Percentiles rank a stretch among this genome's conserved stretches.
Evolutionary conservation across 768 basidiomycete species (phyloP).

Genomic region (Polyporus arcularius): DNA sequence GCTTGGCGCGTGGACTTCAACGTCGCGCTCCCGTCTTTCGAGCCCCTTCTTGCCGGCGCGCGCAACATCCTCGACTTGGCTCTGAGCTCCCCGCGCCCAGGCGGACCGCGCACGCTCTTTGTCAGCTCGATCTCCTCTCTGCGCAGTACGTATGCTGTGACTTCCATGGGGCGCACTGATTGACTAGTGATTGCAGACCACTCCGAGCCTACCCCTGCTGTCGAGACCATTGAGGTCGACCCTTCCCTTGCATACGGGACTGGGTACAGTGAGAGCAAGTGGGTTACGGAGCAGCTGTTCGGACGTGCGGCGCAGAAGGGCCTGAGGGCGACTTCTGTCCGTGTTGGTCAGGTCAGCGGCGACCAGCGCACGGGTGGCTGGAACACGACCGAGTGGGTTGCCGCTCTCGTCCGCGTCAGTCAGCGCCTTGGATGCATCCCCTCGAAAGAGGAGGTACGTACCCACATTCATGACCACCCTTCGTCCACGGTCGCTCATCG

Average conservation of each 20-base stretch:
- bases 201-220: constrained; percentile 4
- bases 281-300: constrained; percentile 35
- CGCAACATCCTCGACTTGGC: constrained; percentile 22
- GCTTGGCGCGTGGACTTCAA: constrained; percentile 48
- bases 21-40: constrained; percentile 37
- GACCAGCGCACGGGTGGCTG: constrained; percentile 31
- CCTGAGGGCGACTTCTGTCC: constrained; percentile 34
- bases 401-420: constrained; percentile 38
- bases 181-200: constrained; percentile 7
- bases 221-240: constrained; percentile 14
- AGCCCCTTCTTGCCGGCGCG: constrained; percentile 34
- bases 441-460: constrained; percentile 40
- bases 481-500: not conserved
- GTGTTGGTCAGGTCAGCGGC: constrained; percentile 36
- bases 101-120: constrained; percentile 28
- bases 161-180: constrained; percentile 21
- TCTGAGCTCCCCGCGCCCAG: constrained; percentile 10
- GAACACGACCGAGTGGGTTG: constrained; percentile 43
- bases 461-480: not conserved
- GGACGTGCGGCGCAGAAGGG: constrained; percentile 28
- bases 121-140: constrained; percentile 22
- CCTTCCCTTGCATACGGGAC: constrained; percentile 26
- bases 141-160: constrained; percentile 14
- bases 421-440: constrained; percentile 29
- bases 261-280: constrained; percentile 40